Base-by-base conservation (phyloP, 352 stramenopile species). In the Pythium aquatile region DNA sequence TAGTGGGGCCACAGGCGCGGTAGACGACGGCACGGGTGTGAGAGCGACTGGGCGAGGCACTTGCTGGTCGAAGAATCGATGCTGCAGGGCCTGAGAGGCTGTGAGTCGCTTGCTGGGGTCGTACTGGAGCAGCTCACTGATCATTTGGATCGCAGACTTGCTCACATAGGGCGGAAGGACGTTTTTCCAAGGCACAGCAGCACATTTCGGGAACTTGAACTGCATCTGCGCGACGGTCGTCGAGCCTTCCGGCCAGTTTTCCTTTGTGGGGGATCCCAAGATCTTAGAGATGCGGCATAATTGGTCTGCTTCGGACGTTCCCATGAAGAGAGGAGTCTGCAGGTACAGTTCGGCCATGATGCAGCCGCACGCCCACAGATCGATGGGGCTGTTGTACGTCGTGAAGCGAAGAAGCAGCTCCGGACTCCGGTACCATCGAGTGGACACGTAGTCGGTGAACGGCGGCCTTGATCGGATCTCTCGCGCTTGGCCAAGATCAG, bases 281-380 rank as follows among this genome's bases (percentile, higher is more conserved):
- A 98, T 78, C 39, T 83, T 88, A 78, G 86, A 97, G 63, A 98
- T 98, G 33, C 97, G 97, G 68, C 93, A 93, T 29, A 99, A 87
- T 74, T 99, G 92, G 77, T 99, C 97, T 20, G 94, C 87, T 70
- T 99, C 97, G 20, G 77, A 95, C 17, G 76, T 87, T 5, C 97
- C 83, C n/a, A 84, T 76, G 60, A 94, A 96, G 9, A 92, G 63
- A 26, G 82, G 81, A n/a, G 76, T 69, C 42, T 83, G 85, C 10
- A 90, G 58, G 14, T 77, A 86, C 24, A 94, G 78, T 70, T 96
- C 87, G n/a, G 83, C 85, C 68, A 91, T 76, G 57, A 91, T 92
- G 55, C 83, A 95, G 30, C 85, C 85, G 30, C 81, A 91, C 10
- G 87, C 83, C 85, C 87, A 96, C 53, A 96, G 70, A 42, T 96